Evolutionary conservation across 345 rosid genomes (phyloP).

Genomic region (Murraya koenigii): DNA sequence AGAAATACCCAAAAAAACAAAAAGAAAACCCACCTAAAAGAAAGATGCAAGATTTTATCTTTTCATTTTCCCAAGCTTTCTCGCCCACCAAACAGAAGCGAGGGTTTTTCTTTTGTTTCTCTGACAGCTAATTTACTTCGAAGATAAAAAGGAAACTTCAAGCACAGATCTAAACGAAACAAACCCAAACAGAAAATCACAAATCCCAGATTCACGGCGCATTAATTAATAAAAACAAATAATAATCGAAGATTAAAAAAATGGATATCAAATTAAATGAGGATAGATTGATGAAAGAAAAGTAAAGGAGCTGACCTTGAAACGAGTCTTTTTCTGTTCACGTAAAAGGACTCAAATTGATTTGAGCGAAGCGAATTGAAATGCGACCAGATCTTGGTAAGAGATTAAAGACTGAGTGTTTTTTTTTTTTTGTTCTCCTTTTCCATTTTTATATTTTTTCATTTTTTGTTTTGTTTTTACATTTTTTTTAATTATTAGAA

Average conservation of each 20-base stretch:
- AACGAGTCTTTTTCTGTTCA: slow-evolving; percentile 9
- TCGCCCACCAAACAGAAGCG: slow-evolving; percentile 1
- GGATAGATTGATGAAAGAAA: neutral
- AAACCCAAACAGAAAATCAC: neutral
- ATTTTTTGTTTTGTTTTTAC: too few species aligned
- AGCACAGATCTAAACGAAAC: slow-evolving; percentile 19
- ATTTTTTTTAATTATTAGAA: neutral
- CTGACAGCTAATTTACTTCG: neutral
- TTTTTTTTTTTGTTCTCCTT: neutral
- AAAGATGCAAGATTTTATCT: neutral
- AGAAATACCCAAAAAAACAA: neutral
- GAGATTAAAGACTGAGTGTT: neutral
- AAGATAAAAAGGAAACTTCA: neutral
- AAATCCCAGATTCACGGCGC: neutral
- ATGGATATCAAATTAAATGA: neutral
- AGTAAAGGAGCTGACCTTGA: slow-evolving; percentile 14
- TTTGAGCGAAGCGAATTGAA: slow-evolving; percentile 4
- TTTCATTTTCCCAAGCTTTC: slow-evolving; percentile 2
- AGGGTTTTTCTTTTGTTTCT: slow-evolving; percentile 3
- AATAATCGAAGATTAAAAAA: neutral
- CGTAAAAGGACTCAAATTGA: neutral
- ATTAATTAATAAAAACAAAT: neutral
- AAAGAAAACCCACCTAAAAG: neutral
- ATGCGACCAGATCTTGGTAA: slow-evolving; percentile 17
- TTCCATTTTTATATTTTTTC: neutral